Evolutionary conservation across 345 rosid species (phyloP), one percentile per base, ranked within the genome.

Genomic region (Garcia nutans): DNA sequence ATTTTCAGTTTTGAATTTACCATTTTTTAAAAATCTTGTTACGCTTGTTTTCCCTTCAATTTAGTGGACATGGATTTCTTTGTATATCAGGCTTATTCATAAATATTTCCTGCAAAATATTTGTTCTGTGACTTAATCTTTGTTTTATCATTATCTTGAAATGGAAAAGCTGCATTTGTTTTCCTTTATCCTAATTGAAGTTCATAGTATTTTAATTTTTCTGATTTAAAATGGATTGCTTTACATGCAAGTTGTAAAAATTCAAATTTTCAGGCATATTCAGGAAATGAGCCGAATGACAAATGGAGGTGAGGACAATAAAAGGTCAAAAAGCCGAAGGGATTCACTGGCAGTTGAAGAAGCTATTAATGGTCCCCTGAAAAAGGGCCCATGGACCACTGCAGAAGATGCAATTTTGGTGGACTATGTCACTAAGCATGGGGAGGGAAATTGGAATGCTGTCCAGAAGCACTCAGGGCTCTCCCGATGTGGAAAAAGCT

Each of bases 381-480:
- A 93, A 89, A 96, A 96, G 88, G 99, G 99, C 60, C 99, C 99
- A 22, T 96, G 99, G 99, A 92, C 99, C 6, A 83, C 99, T n/a
- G 80, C 95, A 10, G 98, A 96, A 88, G 99, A 96, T 80, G 89
- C 86, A 28, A 88, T 96, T 78, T 87, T 96, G 82, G 83, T 90
- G 50, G 91, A 96, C 24, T 92, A 92, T 85, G 98, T 96, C n/a
- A 89, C 85, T 87, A 92, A 88, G 88, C 99, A 96, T 15, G 98
- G 98, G 12, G 99, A 93, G 77, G 99, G 98, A 78, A 92, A 96
- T 81, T 96, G 99, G 99, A 96, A 89, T 84, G 89, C 94, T 74
- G 97, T 93, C 67, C 99, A 96, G 85, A 92, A 86, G 89, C 85
- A 88, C 76, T 93, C 98, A 0, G 95, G 97, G 72, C 85, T 96